Evolutionary conservation across 164 flowering plant genomes (phyloP), one percentile per base, ranked within the genome.

Genomic region (Santalum album): DNA sequence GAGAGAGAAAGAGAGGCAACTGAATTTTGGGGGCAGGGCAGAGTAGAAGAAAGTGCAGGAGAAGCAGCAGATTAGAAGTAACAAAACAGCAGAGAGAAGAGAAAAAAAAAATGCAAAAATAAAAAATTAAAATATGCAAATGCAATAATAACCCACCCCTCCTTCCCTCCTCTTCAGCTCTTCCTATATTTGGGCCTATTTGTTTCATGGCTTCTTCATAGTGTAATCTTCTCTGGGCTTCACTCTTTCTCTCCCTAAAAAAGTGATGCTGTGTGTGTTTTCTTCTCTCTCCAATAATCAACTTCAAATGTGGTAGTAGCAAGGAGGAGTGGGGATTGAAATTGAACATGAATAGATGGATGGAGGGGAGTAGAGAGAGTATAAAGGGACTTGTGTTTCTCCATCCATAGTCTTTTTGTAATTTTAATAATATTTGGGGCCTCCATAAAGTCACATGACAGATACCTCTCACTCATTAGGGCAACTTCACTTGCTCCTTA

Each of bases 381-480:
- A 18, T 51, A 58, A 62, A 66, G 16, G 52, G 67, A 53, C 24
- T 57, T 66, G 64, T 71, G 75, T 66, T 60, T 9, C 51, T 42
- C 50, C 57, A 35, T 68, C 57, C 55, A n/a, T n/a, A n/a, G n/a
- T n/a, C n/a, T n/a, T n/a, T n/a, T n/a, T n/a, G n/a, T n/a, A n/a
- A n/a, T n/a, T 60, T 66, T 71, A 69, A 54, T 44, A 46, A 27
- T 44, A 50, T 51, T 35, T 64, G 63, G 51, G 24, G 21, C 0
- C 55, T 51, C 58, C 34, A 29, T 32, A 60, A 63, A 63, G 66
- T 73, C 73, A 61, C 73, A 66, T 65, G 73, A 55, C 70, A 61
- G 34, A 9, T 9, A 29, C 54, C 61, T 57, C 43, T 59, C 53
- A 43, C 38, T 58, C 55, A 27, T 49, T 55, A 25, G 35, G 46